Evolutionary conservation across 352 stramenopile genomes (phyloP).

Genomic region (Phytophthora pistaciae): DNA sequence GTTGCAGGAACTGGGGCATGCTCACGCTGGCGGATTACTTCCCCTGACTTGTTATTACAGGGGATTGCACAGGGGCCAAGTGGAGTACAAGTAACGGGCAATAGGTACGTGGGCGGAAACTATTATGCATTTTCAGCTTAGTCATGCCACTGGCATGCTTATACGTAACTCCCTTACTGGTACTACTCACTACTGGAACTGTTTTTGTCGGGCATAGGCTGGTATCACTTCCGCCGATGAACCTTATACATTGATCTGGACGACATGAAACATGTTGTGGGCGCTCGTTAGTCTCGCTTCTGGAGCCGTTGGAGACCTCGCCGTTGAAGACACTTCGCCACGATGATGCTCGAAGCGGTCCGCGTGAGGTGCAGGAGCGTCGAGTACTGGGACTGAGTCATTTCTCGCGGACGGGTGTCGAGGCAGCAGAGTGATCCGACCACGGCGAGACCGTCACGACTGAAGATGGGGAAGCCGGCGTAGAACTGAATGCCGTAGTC

Average conservation of each 20-base stretch:
- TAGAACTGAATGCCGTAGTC: conserved; percentile 56
- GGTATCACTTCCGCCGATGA: conserved; percentile 1
- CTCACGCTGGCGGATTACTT: background rate
- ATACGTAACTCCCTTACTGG: background rate
- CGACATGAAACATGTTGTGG: background rate
- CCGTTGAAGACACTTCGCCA: conserved; percentile 8
- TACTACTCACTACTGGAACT: background rate
- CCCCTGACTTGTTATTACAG: background rate
- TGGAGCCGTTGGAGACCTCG: conserved; percentile 8
- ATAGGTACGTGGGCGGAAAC: background rate
- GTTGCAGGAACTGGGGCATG: background rate
- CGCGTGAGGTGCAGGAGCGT: conserved; percentile 32
- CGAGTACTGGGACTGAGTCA: conserved; percentile 48
- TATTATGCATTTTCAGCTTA: conserved; percentile 6
- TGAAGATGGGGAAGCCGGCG: conserved; percentile 56
- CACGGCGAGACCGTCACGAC: conserved; percentile 20
- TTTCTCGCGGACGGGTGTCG: conserved; percentile 23
- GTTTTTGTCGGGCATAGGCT: conserved; percentile 1
- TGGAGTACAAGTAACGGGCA: background rate
- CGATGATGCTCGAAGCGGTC: conserved; percentile 25
- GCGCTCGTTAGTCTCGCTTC: background rate
- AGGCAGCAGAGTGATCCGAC: conserved; percentile 41
- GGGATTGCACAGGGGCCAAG: background rate
- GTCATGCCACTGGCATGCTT: conserved; percentile 1
- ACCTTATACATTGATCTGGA: background rate